Evolutionary conservation across 192 early-diverging fungal genomes (phyloP).

Genomic region (Umbelopsis isabellina): DNA sequence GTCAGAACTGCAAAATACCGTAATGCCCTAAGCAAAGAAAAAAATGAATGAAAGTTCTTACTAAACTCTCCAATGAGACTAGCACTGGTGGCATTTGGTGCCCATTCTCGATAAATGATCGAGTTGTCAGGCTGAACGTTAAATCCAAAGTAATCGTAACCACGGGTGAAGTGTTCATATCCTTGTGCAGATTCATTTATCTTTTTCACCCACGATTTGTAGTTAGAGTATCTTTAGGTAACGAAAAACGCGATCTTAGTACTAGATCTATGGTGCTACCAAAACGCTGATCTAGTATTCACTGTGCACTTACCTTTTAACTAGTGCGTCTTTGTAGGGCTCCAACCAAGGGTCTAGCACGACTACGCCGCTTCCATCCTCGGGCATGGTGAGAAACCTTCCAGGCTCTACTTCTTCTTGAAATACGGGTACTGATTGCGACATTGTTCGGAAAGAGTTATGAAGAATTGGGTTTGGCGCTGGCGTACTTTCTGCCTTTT

Average conservation of each 20-base stretch:
- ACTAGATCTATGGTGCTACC: not conserved
- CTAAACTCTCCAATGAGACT: slow-evolving; percentile 94
- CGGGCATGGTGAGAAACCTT: slow-evolving; percentile 30
- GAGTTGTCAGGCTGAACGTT: slow-evolving; percentile 59
- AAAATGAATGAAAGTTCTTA: slow-evolving; percentile 37
- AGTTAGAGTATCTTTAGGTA: slow-evolving; percentile 53
- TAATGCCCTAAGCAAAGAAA: not conserved
- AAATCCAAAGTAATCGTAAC: slow-evolving; percentile 84
- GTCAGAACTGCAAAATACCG: not conserved
- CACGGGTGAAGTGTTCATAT: slow-evolving; percentile 81
- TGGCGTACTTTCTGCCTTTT: not conserved
- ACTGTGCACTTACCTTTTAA: not conserved
- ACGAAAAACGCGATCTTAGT: not conserved
- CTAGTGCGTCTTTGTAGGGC: slow-evolving; percentile 66
- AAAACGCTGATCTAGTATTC: not conserved
- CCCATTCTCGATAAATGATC: slow-evolving; percentile 93
- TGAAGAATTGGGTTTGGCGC: not conserved
- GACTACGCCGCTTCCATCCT: slow-evolving; percentile 70
- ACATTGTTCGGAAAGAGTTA: not conserved
- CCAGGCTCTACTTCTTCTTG: slow-evolving; percentile 37
- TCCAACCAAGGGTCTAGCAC: slow-evolving; percentile 80
- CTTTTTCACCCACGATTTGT: slow-evolving; percentile 68
- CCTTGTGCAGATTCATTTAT: slow-evolving; percentile 77
- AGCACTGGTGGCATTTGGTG: slow-evolving; percentile 78
- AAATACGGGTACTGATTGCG: slow-evolving; percentile 25